phyloP scores from a whole-genome alignment of 345 rosid species.

The Rhodamnia rubescens region DNA sequence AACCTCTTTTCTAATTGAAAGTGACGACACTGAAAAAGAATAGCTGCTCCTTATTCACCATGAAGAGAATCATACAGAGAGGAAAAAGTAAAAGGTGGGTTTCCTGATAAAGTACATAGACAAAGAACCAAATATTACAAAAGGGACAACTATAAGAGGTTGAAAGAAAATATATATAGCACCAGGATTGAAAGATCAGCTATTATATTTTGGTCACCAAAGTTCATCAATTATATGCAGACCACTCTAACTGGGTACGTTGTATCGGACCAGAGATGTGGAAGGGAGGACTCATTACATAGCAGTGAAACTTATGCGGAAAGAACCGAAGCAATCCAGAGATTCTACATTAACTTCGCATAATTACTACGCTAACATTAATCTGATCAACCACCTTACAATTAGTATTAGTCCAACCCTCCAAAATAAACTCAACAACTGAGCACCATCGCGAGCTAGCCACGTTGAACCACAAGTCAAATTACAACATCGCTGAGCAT shows the following conservation, averaged over 20 bases:
- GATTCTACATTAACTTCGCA: neutral
- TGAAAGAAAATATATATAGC: neutral
- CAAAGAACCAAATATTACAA: neutral
- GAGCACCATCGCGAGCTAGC: neutral
- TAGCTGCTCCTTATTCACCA: neutral
- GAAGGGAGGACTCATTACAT: neutral
- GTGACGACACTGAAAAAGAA: neutral
- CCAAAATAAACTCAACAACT: neutral
- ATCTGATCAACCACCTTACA: neutral
- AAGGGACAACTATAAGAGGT: neutral
- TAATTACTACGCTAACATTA: neutral
- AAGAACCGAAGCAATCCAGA: neutral
- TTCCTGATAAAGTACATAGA: neutral
- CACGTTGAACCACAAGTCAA: neutral
- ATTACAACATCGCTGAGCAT: neutral
- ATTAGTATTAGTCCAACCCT: neutral
- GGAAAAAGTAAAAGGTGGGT: neutral
- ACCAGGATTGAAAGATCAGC: neutral
- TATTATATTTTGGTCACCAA: neutral
- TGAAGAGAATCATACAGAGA: neutral
- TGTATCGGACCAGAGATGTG: neutral
- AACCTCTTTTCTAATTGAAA: neutral
- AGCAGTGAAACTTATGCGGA: fast-evolving
- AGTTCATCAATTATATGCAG: neutral
- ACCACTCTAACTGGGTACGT: neutral